Evolutionary conservation across 257 asterid genomes (phyloP).

Genomic region (Voacanga thouarsii): DNA sequence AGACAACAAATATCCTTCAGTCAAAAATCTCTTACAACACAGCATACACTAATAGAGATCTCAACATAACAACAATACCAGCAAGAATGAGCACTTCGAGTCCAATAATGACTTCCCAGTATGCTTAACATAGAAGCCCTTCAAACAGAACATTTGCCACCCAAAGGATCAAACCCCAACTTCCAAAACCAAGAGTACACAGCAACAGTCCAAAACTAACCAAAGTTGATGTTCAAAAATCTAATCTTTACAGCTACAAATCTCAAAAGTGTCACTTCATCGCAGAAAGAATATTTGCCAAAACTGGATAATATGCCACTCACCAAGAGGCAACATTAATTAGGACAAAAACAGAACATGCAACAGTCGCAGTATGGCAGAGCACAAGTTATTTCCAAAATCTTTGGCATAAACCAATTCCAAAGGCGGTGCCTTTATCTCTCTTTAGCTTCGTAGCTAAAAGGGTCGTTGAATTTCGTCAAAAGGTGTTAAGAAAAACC

Average conservation of each 20-base stretch:
- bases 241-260: conserved; percentile 17
- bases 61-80: conserved; percentile 8
- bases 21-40: conserved; percentile 11
- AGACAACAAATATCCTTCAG: conserved; percentile 24
- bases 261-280: conserved; percentile 9
- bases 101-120: conserved; percentile 17
- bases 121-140: neutral
- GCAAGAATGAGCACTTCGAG: neutral
- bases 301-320: neutral
- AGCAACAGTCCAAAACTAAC: conserved; percentile 25
- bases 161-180: neutral
- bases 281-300: neutral
- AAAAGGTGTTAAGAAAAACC: conserved; percentile 1
- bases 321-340: neutral
- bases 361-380: neutral
- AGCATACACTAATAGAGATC: conserved; percentile 7
- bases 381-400: neutral
- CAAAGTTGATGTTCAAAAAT: conserved; percentile 19
- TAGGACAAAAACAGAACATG: conserved; percentile 4
- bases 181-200: neutral
- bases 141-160: neutral
- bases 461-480: conserved; percentile 19
- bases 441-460: conserved; percentile 22
- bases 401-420: neutral
- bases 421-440: neutral